Evolutionary conservation across 1,139 yeast species (phyloP), one percentile per base, ranked within the genome.

Genomic region (Taphrina wiesneri): DNA sequence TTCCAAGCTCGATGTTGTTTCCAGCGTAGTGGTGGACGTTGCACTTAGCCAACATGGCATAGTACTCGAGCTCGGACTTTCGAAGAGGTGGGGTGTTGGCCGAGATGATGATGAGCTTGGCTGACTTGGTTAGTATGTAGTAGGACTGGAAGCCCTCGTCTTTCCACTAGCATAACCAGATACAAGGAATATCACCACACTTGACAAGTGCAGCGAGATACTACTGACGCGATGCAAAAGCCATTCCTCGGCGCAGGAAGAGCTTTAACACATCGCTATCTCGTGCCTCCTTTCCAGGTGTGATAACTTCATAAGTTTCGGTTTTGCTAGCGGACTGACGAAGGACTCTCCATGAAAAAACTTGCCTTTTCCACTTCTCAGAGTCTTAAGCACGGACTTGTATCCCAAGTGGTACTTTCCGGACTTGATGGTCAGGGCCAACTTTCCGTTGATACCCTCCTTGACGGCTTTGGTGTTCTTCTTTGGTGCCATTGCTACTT

Each of bases 41-140:
- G 81, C 97, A 90, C 90, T 92, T 93, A 81, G 99, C 90, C 83
- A 93, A 88, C 99, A 93, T 93, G 79, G 99, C 98, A 92, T 95
- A 95, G 88, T 93, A 93, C 87, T 95, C 99, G 83, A 93, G 88
- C 87, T 93, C 99, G 76, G 98, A 91, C 86, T 93, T 93, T 88
- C 99, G 92, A 83, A 93, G 90, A 79, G 93, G 96, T 84, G 99
- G 99, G 79, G 99, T 92, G 96, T 93, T 93, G 81, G 96, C 96
- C 77, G 99, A 97, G 79, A 93, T 87, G 85, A 93, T 88, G 80
- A 93, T 86, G 83, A 93, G 88, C 90, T 95, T 93, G 77, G 99
- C 96, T 60, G 30, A 13, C 6, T n/a, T 13, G 13, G 49, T 45
- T 45, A 45, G 49, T 23, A 45, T 6, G 21, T 11, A 13, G 11